Conservation (phyloP, 805 yeast genomes). For the Millerago galiae region DNA sequence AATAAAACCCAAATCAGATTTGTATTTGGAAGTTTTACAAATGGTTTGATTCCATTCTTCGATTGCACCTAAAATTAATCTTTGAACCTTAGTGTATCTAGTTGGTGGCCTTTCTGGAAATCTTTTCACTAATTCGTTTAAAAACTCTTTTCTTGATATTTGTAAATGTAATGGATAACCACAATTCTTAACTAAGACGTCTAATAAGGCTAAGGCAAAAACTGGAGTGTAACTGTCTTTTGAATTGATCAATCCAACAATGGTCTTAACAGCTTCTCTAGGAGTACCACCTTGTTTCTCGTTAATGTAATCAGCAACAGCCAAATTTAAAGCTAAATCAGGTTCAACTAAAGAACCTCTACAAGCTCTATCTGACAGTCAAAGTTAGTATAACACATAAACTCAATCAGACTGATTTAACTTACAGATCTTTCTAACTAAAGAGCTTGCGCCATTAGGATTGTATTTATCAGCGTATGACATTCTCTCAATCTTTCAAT, state of each 20-base stretch:
- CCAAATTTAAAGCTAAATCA: slow-evolving; percentile 79
- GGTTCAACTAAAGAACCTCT: slow-evolving; percentile 80
- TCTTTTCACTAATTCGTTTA: slow-evolving; percentile 85
- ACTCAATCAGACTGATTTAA: background rate
- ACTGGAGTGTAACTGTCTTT: slow-evolving; percentile 79
- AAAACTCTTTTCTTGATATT: slow-evolving; percentile 88
- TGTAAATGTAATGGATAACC: slow-evolving; percentile 96
- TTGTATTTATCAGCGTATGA: slow-evolving; percentile 20
- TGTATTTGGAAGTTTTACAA: slow-evolving; percentile 82
- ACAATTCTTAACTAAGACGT: slow-evolving; percentile 92
- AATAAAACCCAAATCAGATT: slow-evolving; percentile 86
- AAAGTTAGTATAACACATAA: background rate
- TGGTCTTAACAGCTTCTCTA: slow-evolving; percentile 84
- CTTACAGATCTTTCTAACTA: slow-evolving; percentile 35
- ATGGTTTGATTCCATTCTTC: slow-evolving; percentile 98
- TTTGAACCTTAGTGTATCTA: slow-evolving; percentile 75
- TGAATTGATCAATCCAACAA: slow-evolving; percentile 76
- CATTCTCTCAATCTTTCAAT: slow-evolving; percentile 2
- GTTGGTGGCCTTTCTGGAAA: slow-evolving; percentile 95
- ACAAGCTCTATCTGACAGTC: slow-evolving; percentile 65
- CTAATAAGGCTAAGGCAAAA: slow-evolving; percentile 76
- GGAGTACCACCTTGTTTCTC: slow-evolving; percentile 82
- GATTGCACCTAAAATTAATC: slow-evolving; percentile 79
- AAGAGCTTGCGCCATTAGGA: slow-evolving; percentile 23
- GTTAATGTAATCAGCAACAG: slow-evolving; percentile 89